phyloP scores from a whole-genome alignment of 2,329 filamentous ascomycete species.

The Pseudocercospora vitis region DNA sequence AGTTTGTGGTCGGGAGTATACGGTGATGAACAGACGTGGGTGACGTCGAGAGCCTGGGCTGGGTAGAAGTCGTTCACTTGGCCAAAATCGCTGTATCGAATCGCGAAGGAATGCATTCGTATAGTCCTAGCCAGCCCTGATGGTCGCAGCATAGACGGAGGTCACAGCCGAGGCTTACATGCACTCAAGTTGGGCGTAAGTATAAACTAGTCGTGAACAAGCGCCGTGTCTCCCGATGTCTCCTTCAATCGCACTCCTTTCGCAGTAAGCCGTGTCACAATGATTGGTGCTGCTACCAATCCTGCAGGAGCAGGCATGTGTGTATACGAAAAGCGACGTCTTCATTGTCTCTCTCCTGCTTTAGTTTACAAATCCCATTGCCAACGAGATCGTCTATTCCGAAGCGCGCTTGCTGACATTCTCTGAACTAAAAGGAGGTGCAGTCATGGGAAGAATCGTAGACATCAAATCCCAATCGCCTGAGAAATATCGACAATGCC shows the following conservation, averaged over 20 bases:
- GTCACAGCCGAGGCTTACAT: background rate
- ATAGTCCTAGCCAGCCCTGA: conserved; percentile 4
- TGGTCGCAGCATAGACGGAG: no score
- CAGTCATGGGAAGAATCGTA: conserved; percentile 45
- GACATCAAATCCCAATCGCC: conserved; percentile 46
- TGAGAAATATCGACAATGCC: conserved; percentile 47
- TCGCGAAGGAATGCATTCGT: conserved; percentile 12
- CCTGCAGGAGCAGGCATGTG: conserved; percentile 8
- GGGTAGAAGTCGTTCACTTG: background rate
- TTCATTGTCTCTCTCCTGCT: conserved; percentile 30
- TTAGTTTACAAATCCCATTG: conserved; percentile 38
- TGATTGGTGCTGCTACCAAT: conserved; percentile 11
- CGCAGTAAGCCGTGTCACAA: background rate
- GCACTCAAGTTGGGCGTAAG: background rate
- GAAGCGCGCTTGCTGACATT: conserved; percentile 42
- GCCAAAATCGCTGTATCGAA: background rate
- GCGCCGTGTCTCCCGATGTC: background rate
- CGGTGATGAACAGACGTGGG: background rate
- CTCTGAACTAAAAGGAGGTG: conserved; percentile 41
- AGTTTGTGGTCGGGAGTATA: background rate
- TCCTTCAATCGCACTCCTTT: background rate
- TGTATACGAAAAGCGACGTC: conserved; percentile 2
- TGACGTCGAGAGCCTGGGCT: background rate
- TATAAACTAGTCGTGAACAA: background rate
- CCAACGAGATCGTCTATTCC: conserved; percentile 38